Percentiles rank a stretch among this genome's conserved stretches.
Evolutionary conservation across 2,329 filamentous ascomycete genomes (phyloP).

Genomic region (Pseudogymnoascus pannorum): DNA sequence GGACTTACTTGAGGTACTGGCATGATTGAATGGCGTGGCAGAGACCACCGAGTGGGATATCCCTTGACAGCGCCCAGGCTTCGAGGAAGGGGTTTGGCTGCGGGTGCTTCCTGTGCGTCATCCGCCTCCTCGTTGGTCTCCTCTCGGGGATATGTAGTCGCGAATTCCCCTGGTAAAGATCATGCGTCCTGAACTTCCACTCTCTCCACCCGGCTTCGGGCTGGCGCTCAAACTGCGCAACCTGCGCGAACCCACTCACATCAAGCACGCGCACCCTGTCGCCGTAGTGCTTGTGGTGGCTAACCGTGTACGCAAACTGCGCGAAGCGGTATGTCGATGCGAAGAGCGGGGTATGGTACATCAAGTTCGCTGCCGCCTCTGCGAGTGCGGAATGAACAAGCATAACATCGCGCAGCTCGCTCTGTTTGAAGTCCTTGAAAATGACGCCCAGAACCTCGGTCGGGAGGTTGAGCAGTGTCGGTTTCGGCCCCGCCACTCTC

Average conservation of each 20-base stretch:
- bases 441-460: slow-evolving; percentile 18
- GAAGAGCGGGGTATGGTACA: slow-evolving; percentile 19
- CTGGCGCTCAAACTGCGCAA: slow-evolving; percentile 8
- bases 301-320: slow-evolving; percentile 19
- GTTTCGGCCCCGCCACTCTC: slow-evolving; percentile 6
- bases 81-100: slow-evolving; percentile 18
- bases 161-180: slow-evolving; percentile 8
- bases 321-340: slow-evolving; percentile 22
- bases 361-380: slow-evolving; percentile 15
- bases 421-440: slow-evolving; percentile 16
- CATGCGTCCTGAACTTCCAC: slow-evolving; percentile 19
- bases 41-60: slow-evolving; percentile 20
- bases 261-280: slow-evolving; percentile 18
- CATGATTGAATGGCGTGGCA: slow-evolving; percentile 21
- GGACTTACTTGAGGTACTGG: slow-evolving; percentile 10
- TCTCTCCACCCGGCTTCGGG: slow-evolving; percentile 21
- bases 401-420: slow-evolving; percentile 15
- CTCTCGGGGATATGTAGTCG: neutral
- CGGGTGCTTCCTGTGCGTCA: slow-evolving; percentile 14
- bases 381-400: slow-evolving; percentile 15
- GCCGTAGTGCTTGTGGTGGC: slow-evolving; percentile 16
- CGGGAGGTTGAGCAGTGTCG: slow-evolving; percentile 17
- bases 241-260: slow-evolving; percentile 16
- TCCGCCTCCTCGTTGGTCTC: neutral
- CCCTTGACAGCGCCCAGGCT: slow-evolving; percentile 14